Conservation (phyloP, 2,329 filamentous ascomycete genomes). For the Didymella arachidicola region DNA sequence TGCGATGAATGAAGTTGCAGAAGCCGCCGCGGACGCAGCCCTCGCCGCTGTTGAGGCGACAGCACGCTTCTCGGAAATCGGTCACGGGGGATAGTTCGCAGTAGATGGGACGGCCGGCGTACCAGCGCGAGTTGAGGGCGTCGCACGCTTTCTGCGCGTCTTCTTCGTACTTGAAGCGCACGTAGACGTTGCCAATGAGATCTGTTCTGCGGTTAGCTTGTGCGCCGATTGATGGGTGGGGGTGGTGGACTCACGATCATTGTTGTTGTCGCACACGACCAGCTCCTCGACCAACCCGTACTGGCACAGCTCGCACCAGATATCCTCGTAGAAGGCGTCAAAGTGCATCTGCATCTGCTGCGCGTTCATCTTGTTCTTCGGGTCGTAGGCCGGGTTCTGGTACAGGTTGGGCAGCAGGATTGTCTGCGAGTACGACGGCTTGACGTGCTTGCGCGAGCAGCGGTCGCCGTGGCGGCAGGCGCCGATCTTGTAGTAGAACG, state of each 20-base stretch:
- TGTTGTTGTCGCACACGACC: constrained; percentile 99
- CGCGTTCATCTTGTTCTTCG: constrained; percentile 95
- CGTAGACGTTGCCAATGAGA: constrained; percentile 98
- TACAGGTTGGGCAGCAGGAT: constrained; percentile 98
- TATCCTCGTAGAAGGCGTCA: constrained; percentile 99
- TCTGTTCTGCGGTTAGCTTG: constrained; percentile 59
- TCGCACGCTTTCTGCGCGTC: constrained; percentile 93
- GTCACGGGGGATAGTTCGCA: constrained; percentile 97
- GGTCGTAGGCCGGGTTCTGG: constrained; percentile 97
- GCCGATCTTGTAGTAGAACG: constrained; percentile 99
- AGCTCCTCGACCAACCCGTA: constrained; percentile 98
- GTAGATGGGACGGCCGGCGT: constrained; percentile 95
- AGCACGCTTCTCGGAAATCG: constrained; percentile 97
- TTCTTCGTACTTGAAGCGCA: constrained; percentile 99
- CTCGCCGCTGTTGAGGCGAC: constrained; percentile 90
- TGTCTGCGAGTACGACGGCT: constrained; percentile 96
- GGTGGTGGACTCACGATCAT: constrained; percentile 74
- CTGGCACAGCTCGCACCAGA: constrained; percentile 99
- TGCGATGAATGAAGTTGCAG: constrained; percentile 99
- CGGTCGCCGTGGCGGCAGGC: constrained; percentile 98
- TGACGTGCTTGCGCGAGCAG: constrained; percentile 98
- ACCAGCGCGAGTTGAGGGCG: constrained; percentile 93
- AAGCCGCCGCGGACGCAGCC: constrained; percentile 96
- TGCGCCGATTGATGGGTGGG: background rate
- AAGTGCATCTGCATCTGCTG: constrained; percentile 99